Conservation (phyloP, 129 eudicot species). For the Flaveria linearis region DNA sequence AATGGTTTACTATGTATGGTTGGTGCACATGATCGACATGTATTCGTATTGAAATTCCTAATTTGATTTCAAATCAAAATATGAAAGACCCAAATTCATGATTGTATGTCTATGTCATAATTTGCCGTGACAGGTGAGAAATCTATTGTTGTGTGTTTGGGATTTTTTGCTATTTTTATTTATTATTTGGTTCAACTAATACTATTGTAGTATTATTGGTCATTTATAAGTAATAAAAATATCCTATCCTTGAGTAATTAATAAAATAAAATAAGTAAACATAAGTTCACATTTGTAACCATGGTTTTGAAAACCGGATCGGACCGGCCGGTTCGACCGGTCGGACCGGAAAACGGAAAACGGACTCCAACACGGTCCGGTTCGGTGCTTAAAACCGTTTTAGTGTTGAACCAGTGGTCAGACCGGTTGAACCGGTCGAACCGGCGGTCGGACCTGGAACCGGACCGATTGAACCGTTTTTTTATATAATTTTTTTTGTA, state of each 20-base stretch:
- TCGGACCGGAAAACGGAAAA: too few species aligned
- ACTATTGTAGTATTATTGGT: not conserved
- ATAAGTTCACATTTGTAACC: not conserved
- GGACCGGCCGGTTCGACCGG: too few species aligned
- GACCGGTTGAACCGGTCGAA: too few species aligned
- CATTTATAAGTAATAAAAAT: not conserved
- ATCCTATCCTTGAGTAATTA: not conserved
- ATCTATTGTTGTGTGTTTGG: constrained; percentile 33
- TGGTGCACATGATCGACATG: constrained; percentile 27
- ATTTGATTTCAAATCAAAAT: constrained; percentile 20
- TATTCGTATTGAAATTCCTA: constrained; percentile 17
- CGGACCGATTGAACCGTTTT: too few species aligned
- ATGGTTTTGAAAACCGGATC: too few species aligned
- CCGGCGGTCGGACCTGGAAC: too few species aligned
- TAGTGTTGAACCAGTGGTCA: too few species aligned
- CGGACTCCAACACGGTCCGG: too few species aligned
- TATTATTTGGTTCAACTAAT: constrained; percentile 13
- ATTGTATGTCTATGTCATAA: constrained; percentile 22
- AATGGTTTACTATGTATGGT: constrained; percentile 20
- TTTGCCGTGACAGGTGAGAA: constrained; percentile 25
- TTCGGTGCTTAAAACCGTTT: too few species aligned
- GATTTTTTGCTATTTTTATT: constrained; percentile 24
- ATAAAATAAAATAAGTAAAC: not conserved
- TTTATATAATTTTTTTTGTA: too few species aligned
- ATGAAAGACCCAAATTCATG: constrained; percentile 4